Conservation (phyloP, 495 filamentous ascomycete genomes). For the Bacidia rubella region DNA sequence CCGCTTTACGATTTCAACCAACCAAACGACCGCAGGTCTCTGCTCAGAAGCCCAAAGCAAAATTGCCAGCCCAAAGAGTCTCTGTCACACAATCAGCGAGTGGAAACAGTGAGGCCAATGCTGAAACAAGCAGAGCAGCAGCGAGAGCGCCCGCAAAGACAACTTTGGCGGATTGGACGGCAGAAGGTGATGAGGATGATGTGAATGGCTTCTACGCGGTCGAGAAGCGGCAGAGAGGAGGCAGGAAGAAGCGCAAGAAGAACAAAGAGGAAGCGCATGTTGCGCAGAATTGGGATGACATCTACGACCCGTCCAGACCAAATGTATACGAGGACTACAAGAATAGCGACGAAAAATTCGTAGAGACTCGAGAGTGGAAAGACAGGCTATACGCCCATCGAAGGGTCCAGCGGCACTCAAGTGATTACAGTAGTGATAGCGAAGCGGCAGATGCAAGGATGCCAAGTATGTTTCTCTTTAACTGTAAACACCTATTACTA, state of each 20-base stretch:
- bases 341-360: constrained; percentile 68
- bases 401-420: constrained; percentile 35
- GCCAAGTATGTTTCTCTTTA: not conserved
- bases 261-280: constrained; percentile 44
- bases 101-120: not conserved
- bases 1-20: constrained; percentile 79
- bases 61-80: constrained; percentile 26
- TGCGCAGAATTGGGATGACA: constrained; percentile 79
- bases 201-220: constrained; percentile 46
- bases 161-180: constrained; percentile 75
- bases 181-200: constrained; percentile 57
- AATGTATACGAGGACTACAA: constrained; percentile 82
- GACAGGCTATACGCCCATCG: constrained; percentile 67
- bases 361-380: constrained; percentile 79
- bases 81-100: constrained; percentile 17
- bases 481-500: not conserved
- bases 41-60: constrained; percentile 58
- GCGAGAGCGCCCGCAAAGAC: constrained; percentile 34
- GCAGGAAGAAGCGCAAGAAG: constrained; percentile 83
- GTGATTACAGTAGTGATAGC: constrained; percentile 26
- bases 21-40: constrained; percentile 58
- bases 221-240: constrained; percentile 61
- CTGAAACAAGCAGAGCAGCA: constrained; percentile 1
- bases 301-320: constrained; percentile 75
- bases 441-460: not conserved